phyloP scores from a whole-genome alignment of 2,329 filamentous ascomycete species.

The Cordyceps javanica region DNA sequence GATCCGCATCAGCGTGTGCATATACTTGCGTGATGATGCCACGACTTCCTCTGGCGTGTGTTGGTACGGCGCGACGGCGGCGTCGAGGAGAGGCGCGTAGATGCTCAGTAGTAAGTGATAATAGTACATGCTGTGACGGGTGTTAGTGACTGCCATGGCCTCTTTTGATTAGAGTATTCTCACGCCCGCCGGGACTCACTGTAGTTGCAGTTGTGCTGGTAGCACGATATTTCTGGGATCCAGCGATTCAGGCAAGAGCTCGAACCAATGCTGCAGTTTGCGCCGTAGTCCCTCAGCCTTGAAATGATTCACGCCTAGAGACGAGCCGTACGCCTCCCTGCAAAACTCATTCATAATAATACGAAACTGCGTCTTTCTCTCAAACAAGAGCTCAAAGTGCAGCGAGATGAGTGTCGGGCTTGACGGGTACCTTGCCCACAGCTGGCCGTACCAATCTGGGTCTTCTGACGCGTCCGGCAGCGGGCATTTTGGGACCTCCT shows the following conservation, averaged over 20 bases:
- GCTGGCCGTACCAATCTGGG: constrained; percentile 1
- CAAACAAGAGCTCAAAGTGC: background rate
- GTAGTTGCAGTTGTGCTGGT: background rate
- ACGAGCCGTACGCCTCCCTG: background rate
- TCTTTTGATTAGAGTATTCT: too few relatives aligned
- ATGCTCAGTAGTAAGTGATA: background rate
- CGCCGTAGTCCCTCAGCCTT: background rate
- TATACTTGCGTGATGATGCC: background rate
- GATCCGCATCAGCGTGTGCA: background rate
- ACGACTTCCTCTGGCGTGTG: background rate
- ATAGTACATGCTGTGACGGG: background rate
- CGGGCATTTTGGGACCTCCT: background rate
- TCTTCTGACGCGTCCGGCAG: background rate
- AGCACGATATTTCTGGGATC: background rate
- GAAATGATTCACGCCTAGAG: background rate
- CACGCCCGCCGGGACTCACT: background rate
- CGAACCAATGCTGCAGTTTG: background rate
- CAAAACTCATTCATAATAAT: background rate
- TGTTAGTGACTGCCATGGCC: too few relatives aligned
- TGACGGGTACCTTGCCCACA: background rate
- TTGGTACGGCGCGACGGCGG: background rate
- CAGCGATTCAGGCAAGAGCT: background rate
- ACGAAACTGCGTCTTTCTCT: background rate
- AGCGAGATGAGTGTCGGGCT: background rate
- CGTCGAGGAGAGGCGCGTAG: background rate